Base-by-base conservation (phyloP, 2,329 filamentous ascomycete species). In the Monilinia laxa region DNA sequence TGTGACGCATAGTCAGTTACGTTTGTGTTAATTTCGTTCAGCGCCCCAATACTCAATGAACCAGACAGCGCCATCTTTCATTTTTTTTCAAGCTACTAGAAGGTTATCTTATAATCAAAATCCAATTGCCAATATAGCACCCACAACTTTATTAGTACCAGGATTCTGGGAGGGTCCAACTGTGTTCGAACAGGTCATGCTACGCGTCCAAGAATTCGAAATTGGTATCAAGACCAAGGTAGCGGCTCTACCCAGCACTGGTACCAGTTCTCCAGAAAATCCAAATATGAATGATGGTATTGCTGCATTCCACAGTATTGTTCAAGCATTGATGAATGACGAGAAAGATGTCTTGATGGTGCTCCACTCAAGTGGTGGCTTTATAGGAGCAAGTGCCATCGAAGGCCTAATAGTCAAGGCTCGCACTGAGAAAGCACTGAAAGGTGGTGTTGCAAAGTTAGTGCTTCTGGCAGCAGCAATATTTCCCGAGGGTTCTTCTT, bases 161-260 rank as follows among this genome's bases (percentile, higher is more conserved):
- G 73, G 73, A 18, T 62, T 72, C 51, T 75, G 71, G 71, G 72
- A 74, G 69, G 73, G 73, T 2, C 65, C 73, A 16, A 53, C 51
- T 0, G 60, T 69, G 5, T 75, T 68, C 63, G 52, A 54, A 10
- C 49, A 53, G 11, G 54, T 75, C 16, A 31, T 57, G n/a, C 55
- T 28, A 9, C 25, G 56, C 20, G 67, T 73, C 23, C 23, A 57
- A 52, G n/a, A n/a, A n/a, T n/a, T n/a, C n/a, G n/a, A 60, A 12
- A 51, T 49, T 28, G 65, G 62, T 25, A 66, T 67, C 47, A 25
- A 49, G 20, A 66, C 65, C 7, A n/a, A 42, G 14, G 49, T 63
- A 5, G 62, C 54, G 11, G n/a, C 59, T 6, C 66, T 73, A 5
- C 52, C 53, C 18, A 72, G 69, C 62, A 75, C 72, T 10, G 74